A percentile compares a stretch with the other conserved stretches of the same genome.
phyloP scores from a whole-genome alignment of 495 filamentous ascomycete genomes.

The Penicillium herquei region DNA sequence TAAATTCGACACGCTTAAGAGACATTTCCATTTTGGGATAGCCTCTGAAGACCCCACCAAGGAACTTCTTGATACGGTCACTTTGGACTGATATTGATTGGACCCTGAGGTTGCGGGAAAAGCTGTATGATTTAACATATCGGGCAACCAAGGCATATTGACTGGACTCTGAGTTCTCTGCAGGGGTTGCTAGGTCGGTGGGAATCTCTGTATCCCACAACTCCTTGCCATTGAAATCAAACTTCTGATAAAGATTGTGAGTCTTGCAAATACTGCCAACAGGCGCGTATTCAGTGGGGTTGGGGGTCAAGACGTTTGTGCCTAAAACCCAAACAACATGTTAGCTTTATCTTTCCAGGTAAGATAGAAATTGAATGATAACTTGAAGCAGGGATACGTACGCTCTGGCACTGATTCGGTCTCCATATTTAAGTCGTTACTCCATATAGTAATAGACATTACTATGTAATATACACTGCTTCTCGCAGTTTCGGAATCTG shows the following conservation, averaged over 20 bases:
- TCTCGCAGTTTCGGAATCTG: too few relatives aligned
- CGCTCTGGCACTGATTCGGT: too few relatives aligned
- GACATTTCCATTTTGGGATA: conserved; percentile 61
- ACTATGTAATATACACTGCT: too few relatives aligned
- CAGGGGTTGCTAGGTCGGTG: conserved; percentile 41
- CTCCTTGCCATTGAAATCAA: conserved; percentile 4
- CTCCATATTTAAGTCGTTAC: too few relatives aligned
- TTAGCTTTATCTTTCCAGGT: too few relatives aligned
- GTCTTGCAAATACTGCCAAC: background rate
- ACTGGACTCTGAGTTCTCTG: conserved; percentile 46
- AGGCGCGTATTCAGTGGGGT: background rate
- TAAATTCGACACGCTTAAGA: conserved; percentile 56
- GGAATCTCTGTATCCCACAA: conserved; percentile 34
- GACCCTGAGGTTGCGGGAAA: conserved; percentile 54
- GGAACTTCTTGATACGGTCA: conserved; percentile 54
- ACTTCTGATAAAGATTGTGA: conserved; percentile 18
- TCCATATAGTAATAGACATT: too few relatives aligned
- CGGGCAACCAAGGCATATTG: conserved; percentile 51
- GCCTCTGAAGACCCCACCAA: conserved; percentile 52
- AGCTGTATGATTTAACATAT: conserved; percentile 52
- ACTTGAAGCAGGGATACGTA: too few relatives aligned
- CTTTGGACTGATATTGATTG: conserved; percentile 62
- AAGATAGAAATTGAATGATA: too few relatives aligned
- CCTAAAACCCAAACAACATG: too few relatives aligned
- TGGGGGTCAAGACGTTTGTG: too few relatives aligned